Evolutionary conservation across 2,329 filamentous ascomycete species (phyloP), one percentile per base, ranked within the genome.

Genomic region (Monascus ruber): DNA sequence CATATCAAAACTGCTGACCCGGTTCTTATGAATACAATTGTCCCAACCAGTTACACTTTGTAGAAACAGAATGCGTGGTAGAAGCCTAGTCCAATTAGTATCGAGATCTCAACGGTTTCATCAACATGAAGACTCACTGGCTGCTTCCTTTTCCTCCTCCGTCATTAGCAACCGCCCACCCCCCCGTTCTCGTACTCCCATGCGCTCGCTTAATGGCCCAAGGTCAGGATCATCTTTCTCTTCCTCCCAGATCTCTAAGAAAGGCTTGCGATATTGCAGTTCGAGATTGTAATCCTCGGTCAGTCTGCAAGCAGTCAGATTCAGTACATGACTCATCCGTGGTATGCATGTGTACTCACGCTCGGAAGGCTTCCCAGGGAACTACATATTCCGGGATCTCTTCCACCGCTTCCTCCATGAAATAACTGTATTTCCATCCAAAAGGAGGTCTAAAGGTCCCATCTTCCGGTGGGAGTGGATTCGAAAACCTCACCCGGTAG

Each of bases 391-490:
- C 91, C 2, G 91, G 89, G 5, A 94, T 85, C 56, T 88, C 85
- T 60, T 96, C 89, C 17, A 98, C 91, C 0, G 91, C 91, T 65
- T 98, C 91, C 53, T 91, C 81, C 41, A 98, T 78, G 62, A 87
- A 94, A 69, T 94, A 98, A 56, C 79, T 94, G 67, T 98, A 98
- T 63, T 91, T 94, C 88, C 91, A 96, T 36, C 89, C 91, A 58
- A 87, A 96, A 0, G 91, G 86, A 4, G 91, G 91, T 4, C 91
- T 80, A 67, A 98, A 98, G 27, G 91, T 73, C 38, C 91, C 91
- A 58, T 95, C 86, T 17, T 78, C 72, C 4, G 88, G 86, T 0
- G 85, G 87, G 17, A 17, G 17, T 55, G 81, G 74, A 24, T 82
- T 82, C 0, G 86, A 85, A 55, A 98, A 96, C 36, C 83, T 79